A percentile compares a stretch with the other conserved stretches of the same genome.
Evolutionary conservation across 2,329 filamentous ascomycete species (phyloP).

Genomic region (Stagonosporopsis vannaccii): DNA sequence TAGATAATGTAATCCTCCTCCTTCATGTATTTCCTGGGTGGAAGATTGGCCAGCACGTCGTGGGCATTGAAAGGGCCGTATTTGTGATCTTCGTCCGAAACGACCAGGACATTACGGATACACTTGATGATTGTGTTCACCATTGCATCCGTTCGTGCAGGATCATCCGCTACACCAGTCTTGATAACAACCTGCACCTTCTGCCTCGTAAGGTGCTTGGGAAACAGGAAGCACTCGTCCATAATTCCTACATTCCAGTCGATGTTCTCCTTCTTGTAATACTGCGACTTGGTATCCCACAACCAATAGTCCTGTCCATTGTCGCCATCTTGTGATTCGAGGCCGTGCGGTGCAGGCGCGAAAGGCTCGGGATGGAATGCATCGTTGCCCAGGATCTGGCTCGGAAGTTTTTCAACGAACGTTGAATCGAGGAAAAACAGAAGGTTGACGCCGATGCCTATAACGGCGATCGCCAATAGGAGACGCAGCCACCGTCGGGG

Average conservation of each 20-base stretch:
- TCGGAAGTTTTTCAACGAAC: conserved; percentile 10
- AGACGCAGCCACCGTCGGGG: conserved; percentile 16
- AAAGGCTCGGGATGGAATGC: conserved; percentile 21
- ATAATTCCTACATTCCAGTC: conserved; percentile 13
- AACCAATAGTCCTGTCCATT: conserved; percentile 24
- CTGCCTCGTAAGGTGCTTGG: conserved; percentile 38
- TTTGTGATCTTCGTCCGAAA: conserved; percentile 61
- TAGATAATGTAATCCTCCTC: conserved; percentile 48
- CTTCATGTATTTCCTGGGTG: conserved; percentile 43
- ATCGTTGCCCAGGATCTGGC: conserved; percentile 11
- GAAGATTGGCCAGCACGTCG: conserved; percentile 50
- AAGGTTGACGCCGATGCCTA: conserved; percentile 17
- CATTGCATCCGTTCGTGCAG: conserved; percentile 57
- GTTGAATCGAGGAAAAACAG: conserved; percentile 20
- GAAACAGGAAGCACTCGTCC: conserved; percentile 37
- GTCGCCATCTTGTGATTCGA: conserved; percentile 5
- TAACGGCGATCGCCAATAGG: conserved; percentile 8
- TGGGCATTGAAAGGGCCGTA: conserved; percentile 51
- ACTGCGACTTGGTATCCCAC: conserved; percentile 22
- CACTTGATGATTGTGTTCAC: conserved; percentile 61
- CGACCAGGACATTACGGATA: conserved; percentile 60
- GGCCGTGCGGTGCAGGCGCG: conserved; percentile 6
- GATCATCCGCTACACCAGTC: conserved; percentile 63
- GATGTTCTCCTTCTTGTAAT: conserved; percentile 10
- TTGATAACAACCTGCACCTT: conserved; percentile 57